phyloP scores from a whole-genome alignment of 495 filamentous ascomycete species.

The Daldinia childiae region DNA sequence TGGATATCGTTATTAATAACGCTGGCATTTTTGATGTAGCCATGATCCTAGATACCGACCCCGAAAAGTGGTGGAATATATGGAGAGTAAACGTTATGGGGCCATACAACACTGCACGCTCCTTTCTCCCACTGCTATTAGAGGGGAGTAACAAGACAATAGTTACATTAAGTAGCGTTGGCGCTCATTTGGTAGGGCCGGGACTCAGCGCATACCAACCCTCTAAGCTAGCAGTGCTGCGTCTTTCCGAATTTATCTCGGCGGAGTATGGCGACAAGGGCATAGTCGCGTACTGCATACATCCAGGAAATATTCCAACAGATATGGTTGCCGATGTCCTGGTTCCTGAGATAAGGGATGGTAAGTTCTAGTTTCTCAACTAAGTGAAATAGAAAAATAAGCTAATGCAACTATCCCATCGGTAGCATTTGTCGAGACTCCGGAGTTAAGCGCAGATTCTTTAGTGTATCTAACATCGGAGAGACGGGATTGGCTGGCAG shows the following conservation, averaged over 20 bases:
- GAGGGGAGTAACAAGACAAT: constrained; percentile 55
- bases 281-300: constrained; percentile 56
- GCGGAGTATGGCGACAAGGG: constrained; percentile 59
- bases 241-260: constrained; percentile 58
- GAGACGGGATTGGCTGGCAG: constrained; percentile 61
- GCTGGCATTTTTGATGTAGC: constrained; percentile 52
- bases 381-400: background rate
- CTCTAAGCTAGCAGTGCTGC: constrained; percentile 60
- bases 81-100: constrained; percentile 61
- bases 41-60: constrained; percentile 54
- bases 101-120: constrained; percentile 52
- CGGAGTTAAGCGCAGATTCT: constrained; percentile 58
- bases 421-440: constrained; percentile 53
- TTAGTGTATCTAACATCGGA: constrained; percentile 59
- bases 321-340: constrained; percentile 48
- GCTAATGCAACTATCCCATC: constrained; percentile 7
- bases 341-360: constrained; percentile 20
- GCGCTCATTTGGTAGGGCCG: constrained; percentile 46
- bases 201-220: constrained; percentile 55
- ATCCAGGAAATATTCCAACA: constrained; percentile 62
- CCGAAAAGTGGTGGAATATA: constrained; percentile 56
- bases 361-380: constrained; percentile 23
- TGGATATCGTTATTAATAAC: constrained; percentile 67
- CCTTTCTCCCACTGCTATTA: constrained; percentile 58
- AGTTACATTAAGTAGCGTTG: constrained; percentile 57